Percentiles rank a stretch among this genome's conserved stretches.
phyloP scores from a whole-genome alignment of 2,329 filamentous ascomycete species.

The Canariomyces notabilis region DNA sequence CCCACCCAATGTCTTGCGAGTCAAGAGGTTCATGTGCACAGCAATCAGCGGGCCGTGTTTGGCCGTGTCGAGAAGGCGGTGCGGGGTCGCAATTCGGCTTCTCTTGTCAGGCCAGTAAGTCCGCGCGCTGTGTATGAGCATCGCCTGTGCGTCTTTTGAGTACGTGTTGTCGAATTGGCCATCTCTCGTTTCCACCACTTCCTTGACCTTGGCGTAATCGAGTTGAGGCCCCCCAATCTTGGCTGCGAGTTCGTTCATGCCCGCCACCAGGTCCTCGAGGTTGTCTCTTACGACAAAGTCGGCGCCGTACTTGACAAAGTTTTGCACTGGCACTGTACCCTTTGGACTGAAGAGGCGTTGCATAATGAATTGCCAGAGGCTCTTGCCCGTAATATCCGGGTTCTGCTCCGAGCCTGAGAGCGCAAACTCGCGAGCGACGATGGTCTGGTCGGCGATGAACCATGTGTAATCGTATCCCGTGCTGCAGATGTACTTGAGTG shows the following conservation, averaged over 20 bases:
- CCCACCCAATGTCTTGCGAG: constrained; percentile 56
- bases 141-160: constrained; percentile 57
- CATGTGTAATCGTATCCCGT: constrained; percentile 60
- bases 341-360: constrained; percentile 47
- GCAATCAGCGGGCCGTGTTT: constrained; percentile 56
- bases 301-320: constrained; percentile 53
- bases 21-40: constrained; percentile 56
- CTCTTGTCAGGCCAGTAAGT: constrained; percentile 50
- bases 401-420: constrained; percentile 61
- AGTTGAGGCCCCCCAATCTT: constrained; percentile 43
- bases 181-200: constrained; percentile 49
- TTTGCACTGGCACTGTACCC: constrained; percentile 51
- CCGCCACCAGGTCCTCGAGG: constrained; percentile 49
- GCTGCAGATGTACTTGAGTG: constrained; percentile 53
- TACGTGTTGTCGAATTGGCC: constrained; percentile 51
- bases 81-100: constrained; percentile 48
- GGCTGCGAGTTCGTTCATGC: constrained; percentile 53
- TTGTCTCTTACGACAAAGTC: constrained; percentile 57
- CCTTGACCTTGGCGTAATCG: constrained; percentile 39
- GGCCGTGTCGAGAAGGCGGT: constrained; percentile 47
- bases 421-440: constrained; percentile 57
- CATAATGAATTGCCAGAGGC: constrained; percentile 46
- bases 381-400: constrained; percentile 55
- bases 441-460: constrained; percentile 55
- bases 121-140: constrained; percentile 55